Evolutionary conservation across 1,284 basidiomycete genomes (phyloP), one percentile per base, ranked within the genome.

Genomic region (Kwoniella shivajii): DNA sequence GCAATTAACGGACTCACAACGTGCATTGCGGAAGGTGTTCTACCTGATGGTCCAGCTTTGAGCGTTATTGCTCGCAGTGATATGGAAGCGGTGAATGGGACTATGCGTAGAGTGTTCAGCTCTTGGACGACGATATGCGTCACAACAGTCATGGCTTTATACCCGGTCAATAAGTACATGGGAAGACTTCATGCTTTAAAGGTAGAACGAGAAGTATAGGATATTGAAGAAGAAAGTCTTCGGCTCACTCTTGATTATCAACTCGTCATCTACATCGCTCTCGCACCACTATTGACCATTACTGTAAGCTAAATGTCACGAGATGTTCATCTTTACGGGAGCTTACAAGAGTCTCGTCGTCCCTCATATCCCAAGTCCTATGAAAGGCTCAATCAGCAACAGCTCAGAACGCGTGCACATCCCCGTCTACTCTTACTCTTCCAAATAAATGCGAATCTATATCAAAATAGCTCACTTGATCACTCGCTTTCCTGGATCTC

Each of bases 201-300:
- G n/a, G n/a, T n/a, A n/a, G n/a, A n/a, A n/a, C n/a, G n/a, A n/a
- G n/a, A n/a, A n/a, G n/a, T n/a, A n/a, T n/a, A n/a, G n/a, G n/a
- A n/a, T n/a, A n/a, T n/a, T n/a, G n/a, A n/a, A n/a, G n/a, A n/a
- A n/a, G n/a, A n/a, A n/a, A n/a, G n/a, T n/a, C n/a, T n/a, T n/a
- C n/a, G n/a, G n/a, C 74, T 60, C 37, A 76, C 76, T 76, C 38
- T 71, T 68, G 31, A 78, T 62, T 50, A 78, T 73, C 46, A 78
- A 54, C 2, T 71, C 72, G 50, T 77, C 77, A 57, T 78, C 77
- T 22, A 68, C 63, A n/a, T 78, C 77, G 18, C 71, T 73, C 63
- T 78, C 74, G 56, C 64, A 64, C 52, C 52, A 71, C 69, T 71
- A 36, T 24, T 45, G 11, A 24, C 22, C 24, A 36, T 11, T 22